Conservation (phyloP, 306 rosid genomes). For the Vigna mungo region DNA sequence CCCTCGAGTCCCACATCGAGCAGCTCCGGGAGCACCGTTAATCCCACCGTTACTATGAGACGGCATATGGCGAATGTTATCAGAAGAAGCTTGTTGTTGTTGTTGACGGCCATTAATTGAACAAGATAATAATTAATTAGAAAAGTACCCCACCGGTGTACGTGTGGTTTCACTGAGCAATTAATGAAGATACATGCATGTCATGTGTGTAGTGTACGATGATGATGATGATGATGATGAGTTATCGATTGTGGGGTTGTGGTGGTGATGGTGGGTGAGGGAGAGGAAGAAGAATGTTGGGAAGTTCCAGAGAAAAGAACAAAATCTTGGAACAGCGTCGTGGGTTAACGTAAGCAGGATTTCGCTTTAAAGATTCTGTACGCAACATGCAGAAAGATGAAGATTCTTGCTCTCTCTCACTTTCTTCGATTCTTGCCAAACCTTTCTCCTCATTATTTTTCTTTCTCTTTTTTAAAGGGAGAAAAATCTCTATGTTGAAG, state of each 20-base stretch:
- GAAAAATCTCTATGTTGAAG: not conserved
- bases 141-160: conserved; percentile 6
- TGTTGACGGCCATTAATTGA: conserved; percentile 46
- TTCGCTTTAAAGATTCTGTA: conserved; percentile 70
- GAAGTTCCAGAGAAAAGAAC: conserved; percentile 47
- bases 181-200: not conserved
- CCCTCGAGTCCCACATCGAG: conserved; percentile 62
- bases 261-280: conserved; percentile 21
- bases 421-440: not conserved
- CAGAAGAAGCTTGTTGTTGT: conserved; percentile 58
- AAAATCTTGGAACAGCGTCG: conserved; percentile 62
- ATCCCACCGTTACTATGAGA: conserved; percentile 66
- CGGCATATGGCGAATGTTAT: conserved; percentile 67
- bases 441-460: not conserved
- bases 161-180: conserved; percentile 10
- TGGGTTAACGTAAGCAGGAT: conserved; percentile 72
- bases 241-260: not conserved
- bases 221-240: not conserved
- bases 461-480: not conserved
- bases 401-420: conserved; percentile 34
- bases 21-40: conserved; percentile 50
- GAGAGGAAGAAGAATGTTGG: conserved; percentile 37
- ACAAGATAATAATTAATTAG: not conserved
- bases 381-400: conserved; percentile 58
- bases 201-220: conserved; percentile 14